Evolutionary conservation across 164 flowering plant species (phyloP).

Genomic region (Houttuynia cordata): DNA sequence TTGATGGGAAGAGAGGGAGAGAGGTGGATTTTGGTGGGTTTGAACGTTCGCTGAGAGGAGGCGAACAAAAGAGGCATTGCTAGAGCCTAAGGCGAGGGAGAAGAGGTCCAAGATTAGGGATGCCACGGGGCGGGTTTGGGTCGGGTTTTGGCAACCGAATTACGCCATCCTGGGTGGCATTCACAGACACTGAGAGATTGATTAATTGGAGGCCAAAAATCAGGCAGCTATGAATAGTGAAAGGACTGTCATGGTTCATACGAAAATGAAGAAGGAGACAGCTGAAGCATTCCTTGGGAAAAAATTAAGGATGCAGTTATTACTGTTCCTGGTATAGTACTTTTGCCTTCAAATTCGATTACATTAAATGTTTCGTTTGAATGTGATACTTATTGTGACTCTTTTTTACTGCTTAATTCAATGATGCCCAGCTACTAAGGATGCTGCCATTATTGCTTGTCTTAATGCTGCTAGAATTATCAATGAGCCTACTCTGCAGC

Average conservation of each 20-base stretch:
- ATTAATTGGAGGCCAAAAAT: constrained; percentile 83
- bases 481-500: constrained; percentile 93
- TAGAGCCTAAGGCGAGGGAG: too few relatives aligned
- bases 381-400: neutral
- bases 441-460: constrained; percentile 87
- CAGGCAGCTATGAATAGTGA: constrained; percentile 65
- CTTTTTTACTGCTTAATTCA: constrained; percentile 59
- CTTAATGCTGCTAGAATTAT: constrained; percentile 81
- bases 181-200: constrained; percentile 66
- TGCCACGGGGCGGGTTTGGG: too few relatives aligned
- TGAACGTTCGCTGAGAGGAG: too few relatives aligned
- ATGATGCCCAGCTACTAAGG: constrained; percentile 96
- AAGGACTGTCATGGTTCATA: constrained; percentile 66
- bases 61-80: too few relatives aligned
- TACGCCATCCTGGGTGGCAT: constrained; percentile 85
- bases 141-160: constrained; percentile 90
- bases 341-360: neutral
- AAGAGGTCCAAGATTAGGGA: too few relatives aligned
- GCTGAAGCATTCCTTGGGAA: constrained; percentile 93
- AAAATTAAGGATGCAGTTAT: constrained; percentile 89
- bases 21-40: too few relatives aligned
- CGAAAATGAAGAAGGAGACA: constrained; percentile 93
- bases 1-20: too few relatives aligned
- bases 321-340: constrained; percentile 68
- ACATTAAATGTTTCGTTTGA: too few relatives aligned